These are phyloP conservation scores for Kuraishia cidri DNA, from an alignment of 805 yeast genomes.

Conservation along the genomic window DNA sequence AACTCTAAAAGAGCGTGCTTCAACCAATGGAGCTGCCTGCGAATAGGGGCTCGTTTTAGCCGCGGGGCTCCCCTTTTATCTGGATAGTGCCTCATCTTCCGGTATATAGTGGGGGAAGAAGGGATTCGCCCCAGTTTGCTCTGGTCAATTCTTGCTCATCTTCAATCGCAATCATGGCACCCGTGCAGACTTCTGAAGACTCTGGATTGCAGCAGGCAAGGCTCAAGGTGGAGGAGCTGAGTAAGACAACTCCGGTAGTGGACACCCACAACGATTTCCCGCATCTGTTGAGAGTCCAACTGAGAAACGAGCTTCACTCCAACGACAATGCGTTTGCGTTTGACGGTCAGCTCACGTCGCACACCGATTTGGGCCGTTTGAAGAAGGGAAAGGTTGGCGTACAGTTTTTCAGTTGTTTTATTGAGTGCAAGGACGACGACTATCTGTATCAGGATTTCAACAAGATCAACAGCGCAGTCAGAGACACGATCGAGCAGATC, in stretches of 20 bases:
- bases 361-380: conserved; percentile 34
- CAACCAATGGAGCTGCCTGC: no score
- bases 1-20: no score
- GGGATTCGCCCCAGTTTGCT: neutral
- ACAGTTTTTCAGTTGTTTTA: conserved; percentile 42
- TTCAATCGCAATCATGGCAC: neutral
- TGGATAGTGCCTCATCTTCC: neutral
- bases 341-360: conserved; percentile 27
- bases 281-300: conserved; percentile 34
- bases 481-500: conserved; percentile 47
- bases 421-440: conserved; percentile 31
- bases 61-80: neutral
- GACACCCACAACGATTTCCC: conserved; percentile 47
- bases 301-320: conserved; percentile 30
- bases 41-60: no score
- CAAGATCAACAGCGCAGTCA: conserved; percentile 29
- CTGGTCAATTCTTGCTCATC: neutral
- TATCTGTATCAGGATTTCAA: conserved; percentile 34
- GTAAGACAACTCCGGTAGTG: conserved; percentile 24
- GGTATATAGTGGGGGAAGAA: neutral
- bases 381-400: conserved; percentile 36
- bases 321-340: conserved; percentile 24
- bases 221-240: conserved; percentile 5
- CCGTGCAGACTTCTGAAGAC: no score
- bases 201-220: neutral